Evolutionary conservation across 2,329 filamentous ascomycete species (phyloP), one percentile per base, ranked within the genome.

Genomic region (Trichophyton mentagrophytes): DNA sequence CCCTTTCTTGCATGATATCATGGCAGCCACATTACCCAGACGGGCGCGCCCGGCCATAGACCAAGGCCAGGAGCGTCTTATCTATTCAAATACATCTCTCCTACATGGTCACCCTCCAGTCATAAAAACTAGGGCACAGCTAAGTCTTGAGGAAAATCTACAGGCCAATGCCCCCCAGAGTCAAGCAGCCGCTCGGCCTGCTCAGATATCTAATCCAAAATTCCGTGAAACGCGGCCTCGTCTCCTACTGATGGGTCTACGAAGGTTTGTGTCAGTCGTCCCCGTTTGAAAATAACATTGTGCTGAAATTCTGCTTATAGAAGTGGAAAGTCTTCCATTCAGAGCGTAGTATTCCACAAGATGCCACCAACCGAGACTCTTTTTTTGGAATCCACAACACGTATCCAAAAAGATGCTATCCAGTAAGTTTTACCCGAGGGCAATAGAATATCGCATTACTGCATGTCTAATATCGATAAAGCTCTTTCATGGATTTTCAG

Each of bases 401-500:
- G 89, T 36, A 95, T 97, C 65, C 90, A 96, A 70, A 96, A 95
- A 71, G 90, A 96, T 67, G 89, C 88, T 2, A 91, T 97, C 80
- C 89, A 93, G 91, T 96, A 74, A 76, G 89, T 78, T 1, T 3
- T 44, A 20, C 9, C 2, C 27, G 15, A 58, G 9, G 38, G 17
- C 5, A 42, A 22, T 9, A 7, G 15, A n/a, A 44, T n/a, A 30
- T 25, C 7, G 15, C 30, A 13, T 3, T 20, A n/a, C 38, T 27
- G 33, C 30, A 59, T 20, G 49, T 60, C 36, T 22, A 27, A 51
- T 22, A 17, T 61, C 44, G 61, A 42, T 27, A 27, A 62, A 96
- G 90, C 67, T 97, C 93, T 2, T 97, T 99, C 72, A 96, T 97
- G 90, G 92, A 97, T 71, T 96, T 97, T 67, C 92, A 97, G 75